Base-by-base conservation (phyloP, 768 basidiomycete genomes). In the Pleurotus sapidus region DNA sequence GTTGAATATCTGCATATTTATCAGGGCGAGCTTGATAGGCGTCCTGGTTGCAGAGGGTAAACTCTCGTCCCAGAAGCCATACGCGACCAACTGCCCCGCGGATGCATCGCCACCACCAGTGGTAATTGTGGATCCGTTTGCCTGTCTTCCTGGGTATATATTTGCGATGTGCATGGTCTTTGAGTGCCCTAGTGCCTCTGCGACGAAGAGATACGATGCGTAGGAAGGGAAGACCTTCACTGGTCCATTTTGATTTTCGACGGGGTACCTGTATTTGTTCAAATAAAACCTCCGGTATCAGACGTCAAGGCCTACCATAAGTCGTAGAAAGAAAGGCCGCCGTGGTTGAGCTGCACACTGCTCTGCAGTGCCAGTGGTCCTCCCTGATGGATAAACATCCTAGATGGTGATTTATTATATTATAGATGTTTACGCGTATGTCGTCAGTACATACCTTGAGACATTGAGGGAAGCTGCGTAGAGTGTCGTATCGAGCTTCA, bases 331-430 rank as follows among this genome's bases (percentile, higher is more conserved):
- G 60, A 61, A 57, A 65, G 58, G 64, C 79, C 80, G 39, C 78
- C 79, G 43, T 80, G 78, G 57, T 82, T 81, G 8, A 80, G 67
- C 55, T 82, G 79, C 1, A 75, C 76, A 43, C 73, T 70, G 56
- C 80, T 80, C 60, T 82, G 81, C 14, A 81, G 63, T 4, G 79
- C 77, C 23, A 81, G 70, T 3, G 81, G 80, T 1, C 78, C 81
- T 6, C 82, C 81, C 70, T 82, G 81, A 58, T 83, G 81, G n/a
- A 79, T 72, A 54, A 80, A 82, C 47, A 84, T 50, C 30, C 81
- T 82, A 40, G 12, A 37, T 39, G 8, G 11, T 37, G 3, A 59
- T 15, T 24, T 20, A 49, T 7, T 45, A 15, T 20, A 49, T 7
- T 45, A 15, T 25, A 6, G 14, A 45, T 14, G n/a, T 37, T 23